These are phyloP conservation scores for Solanum ossicruentum DNA, from an alignment of 257 asterid genomes.

Conservation along the genomic window DNA sequence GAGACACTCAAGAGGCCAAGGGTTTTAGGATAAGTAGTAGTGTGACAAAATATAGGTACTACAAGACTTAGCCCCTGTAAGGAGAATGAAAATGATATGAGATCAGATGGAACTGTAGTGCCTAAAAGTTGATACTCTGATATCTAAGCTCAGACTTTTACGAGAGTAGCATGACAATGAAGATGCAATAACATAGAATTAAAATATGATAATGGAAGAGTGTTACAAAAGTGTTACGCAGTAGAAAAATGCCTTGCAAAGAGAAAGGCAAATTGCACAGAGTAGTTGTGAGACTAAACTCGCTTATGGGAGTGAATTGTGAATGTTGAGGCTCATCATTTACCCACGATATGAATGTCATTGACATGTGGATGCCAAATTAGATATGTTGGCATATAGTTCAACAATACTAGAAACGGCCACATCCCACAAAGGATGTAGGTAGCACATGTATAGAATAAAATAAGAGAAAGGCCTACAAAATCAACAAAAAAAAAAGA, in stretches of 20 bases:
- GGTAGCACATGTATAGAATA: not conserved
- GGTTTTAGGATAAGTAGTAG: not conserved
- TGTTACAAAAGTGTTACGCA: not conserved
- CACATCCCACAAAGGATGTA: not conserved
- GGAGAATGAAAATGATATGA: not conserved
- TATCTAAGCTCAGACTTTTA: not conserved
- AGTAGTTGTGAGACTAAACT: not conserved
- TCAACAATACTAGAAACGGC: not conserved
- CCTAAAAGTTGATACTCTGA: not conserved
- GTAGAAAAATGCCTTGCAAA: not conserved
- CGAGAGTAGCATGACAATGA: not conserved
- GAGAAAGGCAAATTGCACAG: not conserved
- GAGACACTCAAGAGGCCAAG: not conserved
- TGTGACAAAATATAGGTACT: not conserved
- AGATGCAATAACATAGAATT: not conserved
- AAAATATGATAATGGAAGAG: not conserved
- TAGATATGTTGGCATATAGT: not conserved
- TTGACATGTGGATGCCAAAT: not conserved
- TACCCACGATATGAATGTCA: not conserved
- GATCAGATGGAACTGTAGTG: not conserved
- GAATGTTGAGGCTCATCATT: not conserved
- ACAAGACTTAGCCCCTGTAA: not conserved
- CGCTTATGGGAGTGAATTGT: not conserved
- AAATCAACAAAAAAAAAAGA: not conserved
- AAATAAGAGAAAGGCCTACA: not conserved